Percentiles rank a stretch among this genome's conserved stretches.
These are phyloP conservation scores for Yamadazyma kanchanaburiensis DNA, from an alignment of 1,139 yeast genomes.

Conservation along the genomic window DNA sequence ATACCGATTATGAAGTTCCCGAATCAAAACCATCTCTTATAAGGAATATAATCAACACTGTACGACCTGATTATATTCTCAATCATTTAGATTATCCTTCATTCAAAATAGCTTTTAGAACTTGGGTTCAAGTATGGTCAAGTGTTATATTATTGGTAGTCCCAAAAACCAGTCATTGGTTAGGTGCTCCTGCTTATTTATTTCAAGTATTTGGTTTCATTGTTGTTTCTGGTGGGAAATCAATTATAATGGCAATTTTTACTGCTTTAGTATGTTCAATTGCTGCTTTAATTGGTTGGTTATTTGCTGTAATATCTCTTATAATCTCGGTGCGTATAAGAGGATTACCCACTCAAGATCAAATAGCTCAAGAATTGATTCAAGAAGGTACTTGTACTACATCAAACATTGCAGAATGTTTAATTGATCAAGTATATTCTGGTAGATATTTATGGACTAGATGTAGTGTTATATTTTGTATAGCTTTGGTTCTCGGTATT, in stretches of 20 bases:
- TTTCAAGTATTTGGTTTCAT: slow-evolving; percentile 27
- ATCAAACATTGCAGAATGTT: slow-evolving; percentile 16
- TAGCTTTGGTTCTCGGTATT: slow-evolving; percentile 24
- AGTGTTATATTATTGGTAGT: slow-evolving; percentile 23
- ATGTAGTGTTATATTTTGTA: slow-evolving; percentile 21
- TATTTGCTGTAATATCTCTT: slow-evolving; percentile 22
- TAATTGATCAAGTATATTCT: slow-evolving; percentile 19
- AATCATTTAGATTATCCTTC: slow-evolving; percentile 25
- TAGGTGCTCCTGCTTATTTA: slow-evolving; percentile 29
- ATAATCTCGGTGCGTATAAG: slow-evolving; percentile 23
- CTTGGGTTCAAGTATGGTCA: slow-evolving; percentile 30
- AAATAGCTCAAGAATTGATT: slow-evolving; percentile 17
- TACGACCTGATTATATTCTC: slow-evolving; percentile 23
- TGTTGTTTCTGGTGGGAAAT: slow-evolving; percentile 25
- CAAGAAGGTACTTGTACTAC: slow-evolving; percentile 25
- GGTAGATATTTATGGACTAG: slow-evolving; percentile 29
- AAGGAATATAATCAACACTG: slow-evolving; percentile 1
- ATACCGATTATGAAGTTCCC: not conserved
- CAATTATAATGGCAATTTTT: slow-evolving; percentile 18
- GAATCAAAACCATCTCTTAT: slow-evolving; percentile 1
- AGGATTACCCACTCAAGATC: slow-evolving; percentile 20
- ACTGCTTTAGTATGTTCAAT: slow-evolving; percentile 15
- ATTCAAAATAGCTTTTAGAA: slow-evolving; percentile 21
- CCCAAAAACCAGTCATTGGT: slow-evolving; percentile 24
- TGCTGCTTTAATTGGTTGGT: slow-evolving; percentile 21